A percentile compares a stretch with the other conserved stretches of the same genome.
Evolutionary conservation across 2,329 filamentous ascomycete species (phyloP).

Genomic region (Diplocarpon mali): DNA sequence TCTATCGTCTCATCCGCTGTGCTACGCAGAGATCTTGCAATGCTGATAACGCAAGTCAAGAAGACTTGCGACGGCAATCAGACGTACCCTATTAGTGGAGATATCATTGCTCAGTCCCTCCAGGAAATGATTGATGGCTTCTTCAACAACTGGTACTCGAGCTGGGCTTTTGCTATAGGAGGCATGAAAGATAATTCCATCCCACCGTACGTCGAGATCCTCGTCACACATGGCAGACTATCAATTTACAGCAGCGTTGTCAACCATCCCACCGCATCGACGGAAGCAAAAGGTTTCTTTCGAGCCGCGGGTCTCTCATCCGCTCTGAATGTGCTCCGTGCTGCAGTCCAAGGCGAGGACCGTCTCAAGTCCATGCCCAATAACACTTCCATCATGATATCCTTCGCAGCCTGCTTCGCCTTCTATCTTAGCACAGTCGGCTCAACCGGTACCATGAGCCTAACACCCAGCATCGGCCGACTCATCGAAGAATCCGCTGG

Average conservation of each 20-base stretch:
- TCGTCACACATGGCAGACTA: constrained; percentile 60
- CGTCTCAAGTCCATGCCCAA: constrained; percentile 67
- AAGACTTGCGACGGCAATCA: constrained; percentile 48
- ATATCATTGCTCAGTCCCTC: constrained; percentile 43
- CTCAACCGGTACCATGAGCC: constrained; percentile 40
- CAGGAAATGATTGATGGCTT: constrained; percentile 53
- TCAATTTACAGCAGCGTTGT: constrained; percentile 68
- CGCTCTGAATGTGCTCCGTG: constrained; percentile 63
- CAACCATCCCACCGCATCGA: constrained; percentile 60
- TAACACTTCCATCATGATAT: constrained; percentile 71
- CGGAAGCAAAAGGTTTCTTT: constrained; percentile 63
- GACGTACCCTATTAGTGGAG: constrained; percentile 37
- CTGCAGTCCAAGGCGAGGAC: constrained; percentile 59
- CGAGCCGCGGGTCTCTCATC: constrained; percentile 60
- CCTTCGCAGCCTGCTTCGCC: constrained; percentile 63
- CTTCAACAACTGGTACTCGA: constrained; percentile 53
- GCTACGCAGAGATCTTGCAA: constrained; percentile 53
- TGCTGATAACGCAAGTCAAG: constrained; percentile 45
- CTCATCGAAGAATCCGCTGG: constrained; percentile 58
- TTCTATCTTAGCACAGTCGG: constrained; percentile 51
- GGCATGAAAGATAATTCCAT: constrained; percentile 43
- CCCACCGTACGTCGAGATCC: constrained; percentile 64
- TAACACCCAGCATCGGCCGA: constrained; percentile 51
- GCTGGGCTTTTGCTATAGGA: constrained; percentile 48
- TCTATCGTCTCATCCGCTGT: constrained; percentile 64